Base-by-base conservation (phyloP, 768 basidiomycete genomes). In the Grammothele lineata region DNA sequence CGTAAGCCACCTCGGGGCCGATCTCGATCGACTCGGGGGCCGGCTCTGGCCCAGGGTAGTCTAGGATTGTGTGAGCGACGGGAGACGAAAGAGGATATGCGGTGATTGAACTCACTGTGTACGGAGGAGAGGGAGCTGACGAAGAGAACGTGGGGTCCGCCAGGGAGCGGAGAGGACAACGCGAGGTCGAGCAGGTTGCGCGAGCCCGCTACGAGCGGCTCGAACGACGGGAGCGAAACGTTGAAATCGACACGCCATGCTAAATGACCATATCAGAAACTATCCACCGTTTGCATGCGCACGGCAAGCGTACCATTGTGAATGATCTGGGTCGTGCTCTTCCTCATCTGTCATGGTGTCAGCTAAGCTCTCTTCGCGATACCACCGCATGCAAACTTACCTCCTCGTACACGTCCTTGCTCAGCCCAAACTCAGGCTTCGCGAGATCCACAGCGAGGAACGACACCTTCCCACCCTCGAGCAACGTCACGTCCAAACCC, bases 191-290 rank as follows among this genome's bases (percentile, higher is more conserved):
- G 33, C 18, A 54, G n/a, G 18, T 49, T 45, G 37, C 53, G 53
- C 32, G 48, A 27, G 0, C 53, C 67, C 1, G 57, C 61, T 26
- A 75, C 44, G 30, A 66, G 62, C 0, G 65, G 53, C 40, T 73
- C 68, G 48, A 66, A 73, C 1, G 71, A 71, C 0, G 50, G 30
- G 3, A 74, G 54, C 0, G 66, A 59, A 5, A 68, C 47, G 27
- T 75, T 72, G 51, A 74, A 74, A 39, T 76, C 64, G 4, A 75
- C 55, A 7, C 61, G 51, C 73, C 69, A 73, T 1, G 68, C 71
- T 54, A n/a, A n/a, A n/a, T n/a, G n/a, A n/a, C n/a, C n/a, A n/a
- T n/a, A n/a, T n/a, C n/a, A n/a, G n/a, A n/a, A n/a, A n/a, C n/a
- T n/a, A n/a, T n/a, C n/a, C n/a, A n/a, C n/a, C n/a, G n/a, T n/a